phyloP scores from a whole-genome alignment of 805 yeast species.

The Teunomyces kruisii region DNA sequence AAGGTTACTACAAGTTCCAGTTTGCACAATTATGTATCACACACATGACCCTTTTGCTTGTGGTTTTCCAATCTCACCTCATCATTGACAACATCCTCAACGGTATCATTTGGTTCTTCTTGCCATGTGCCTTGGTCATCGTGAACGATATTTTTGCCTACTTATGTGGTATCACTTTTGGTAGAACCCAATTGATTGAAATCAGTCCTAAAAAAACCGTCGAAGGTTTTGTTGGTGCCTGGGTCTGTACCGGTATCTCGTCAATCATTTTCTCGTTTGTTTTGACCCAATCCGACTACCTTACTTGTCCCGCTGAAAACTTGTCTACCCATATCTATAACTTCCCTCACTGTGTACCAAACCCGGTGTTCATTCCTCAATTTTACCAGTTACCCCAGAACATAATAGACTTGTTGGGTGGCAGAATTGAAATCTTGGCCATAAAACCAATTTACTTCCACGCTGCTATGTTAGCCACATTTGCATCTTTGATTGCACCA shows the following conservation, averaged over 20 bases:
- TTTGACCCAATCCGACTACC: conserved; percentile 63
- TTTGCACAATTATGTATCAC: conserved; percentile 92
- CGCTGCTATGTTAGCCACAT: conserved; percentile 80
- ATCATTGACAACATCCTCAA: conserved; percentile 84
- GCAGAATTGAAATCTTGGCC: conserved; percentile 49
- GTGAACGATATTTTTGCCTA: conserved; percentile 96
- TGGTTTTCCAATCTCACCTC: conserved; percentile 91
- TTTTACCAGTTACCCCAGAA: conserved; percentile 72
- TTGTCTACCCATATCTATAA: conserved; percentile 62
- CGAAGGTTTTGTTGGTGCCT: conserved; percentile 96
- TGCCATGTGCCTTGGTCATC: conserved; percentile 90
- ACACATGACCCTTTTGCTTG: conserved; percentile 87
- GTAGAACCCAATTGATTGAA: conserved; percentile 85
- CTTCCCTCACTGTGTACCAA: conserved; percentile 71
- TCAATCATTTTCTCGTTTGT: conserved; percentile 66
- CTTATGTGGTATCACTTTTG: conserved; percentile 95
- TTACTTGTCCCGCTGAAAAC: conserved; percentile 85
- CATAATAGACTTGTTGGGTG: conserved; percentile 45
- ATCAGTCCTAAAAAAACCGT: conserved; percentile 97
- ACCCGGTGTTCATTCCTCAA: conserved; percentile 87
- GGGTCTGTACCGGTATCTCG: conserved; percentile 85
- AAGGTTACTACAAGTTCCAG: conserved; percentile 87
- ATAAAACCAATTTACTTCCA: conserved; percentile 90
- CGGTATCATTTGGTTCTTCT: conserved; percentile 91
- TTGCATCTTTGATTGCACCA: conserved; percentile 96